Evolutionary conservation across 768 basidiomycete genomes (phyloP), one percentile per base, ranked within the genome.

Genomic region (Amanita jacksonii): DNA sequence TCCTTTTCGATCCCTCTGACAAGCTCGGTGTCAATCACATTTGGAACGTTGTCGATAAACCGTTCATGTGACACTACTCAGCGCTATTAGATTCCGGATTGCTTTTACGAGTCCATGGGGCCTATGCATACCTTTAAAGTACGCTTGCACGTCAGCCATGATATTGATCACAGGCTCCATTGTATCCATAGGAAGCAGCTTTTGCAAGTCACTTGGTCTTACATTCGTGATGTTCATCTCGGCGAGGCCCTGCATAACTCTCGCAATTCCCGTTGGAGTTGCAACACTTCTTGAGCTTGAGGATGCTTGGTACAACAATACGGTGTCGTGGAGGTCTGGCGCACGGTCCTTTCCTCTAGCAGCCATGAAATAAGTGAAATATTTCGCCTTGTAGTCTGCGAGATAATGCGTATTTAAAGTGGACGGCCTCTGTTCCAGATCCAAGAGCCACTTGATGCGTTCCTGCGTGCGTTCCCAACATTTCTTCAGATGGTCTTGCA

Each of bases 91-190:
- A n/a, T n/a, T n/a, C n/a, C n/a, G n/a, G n/a, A n/a, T n/a, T n/a
- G n/a, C n/a, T n/a, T n/a, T n/a, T n/a, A n/a, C n/a, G n/a, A n/a
- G n/a, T n/a, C n/a, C n/a, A n/a, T n/a, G n/a, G n/a, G 9, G 35
- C 1, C 13, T 36, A 31, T 23, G 9, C 52, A 7, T 53, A 77
- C 79, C 79, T 65, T 81, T 75, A 54, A 80, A 80, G 47, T 80
- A 81, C 0, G 74, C 79, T 1, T 76, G 66, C 1, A 79, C 75
- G 41, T 72, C 69, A 0, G 76, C 75, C 76, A 81, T 80, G 51
- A 81, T 77, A 8, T 60, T 51, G 15, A 81, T 45, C 0, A 73
- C 72, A 0, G 68, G 62, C 30, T 75, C 74, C 59, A 62, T 64
- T 1, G 57, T 60, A 41, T 77, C 74, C 0, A 63, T 43, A 1